Evolutionary conservation across 768 basidiomycete species (phyloP).

Genomic region (Mycena alexandri): DNA sequence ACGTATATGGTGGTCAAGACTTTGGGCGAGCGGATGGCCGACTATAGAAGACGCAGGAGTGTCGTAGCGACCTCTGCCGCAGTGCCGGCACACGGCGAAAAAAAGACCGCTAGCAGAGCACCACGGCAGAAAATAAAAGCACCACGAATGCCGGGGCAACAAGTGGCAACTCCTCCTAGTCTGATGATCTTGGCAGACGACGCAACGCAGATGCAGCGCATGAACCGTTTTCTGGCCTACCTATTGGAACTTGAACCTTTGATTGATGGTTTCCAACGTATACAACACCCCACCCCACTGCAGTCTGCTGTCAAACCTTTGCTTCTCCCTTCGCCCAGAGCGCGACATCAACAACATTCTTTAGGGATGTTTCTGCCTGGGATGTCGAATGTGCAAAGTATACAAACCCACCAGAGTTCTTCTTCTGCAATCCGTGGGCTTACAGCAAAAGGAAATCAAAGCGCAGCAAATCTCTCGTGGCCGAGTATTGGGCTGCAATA

Average conservation of each 20-base stretch:
- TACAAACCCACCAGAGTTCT: background rate
- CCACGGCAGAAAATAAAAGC: no score
- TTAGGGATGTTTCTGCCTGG: background rate
- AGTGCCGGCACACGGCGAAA: no score
- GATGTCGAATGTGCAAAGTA: background rate
- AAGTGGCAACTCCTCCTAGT: background rate
- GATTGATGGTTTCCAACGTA: background rate
- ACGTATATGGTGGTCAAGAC: background rate
- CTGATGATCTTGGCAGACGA: background rate
- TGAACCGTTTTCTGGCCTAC: constrained; percentile 5
- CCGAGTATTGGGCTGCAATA: constrained; percentile 3
- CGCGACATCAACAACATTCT: background rate
- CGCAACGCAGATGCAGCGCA: background rate
- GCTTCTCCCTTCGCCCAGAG: background rate
- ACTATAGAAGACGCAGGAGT: background rate
- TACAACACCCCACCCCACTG: background rate
- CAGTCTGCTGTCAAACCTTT: background rate
- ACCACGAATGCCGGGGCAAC: no score
- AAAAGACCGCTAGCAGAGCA: no score
- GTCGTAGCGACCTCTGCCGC: no score
- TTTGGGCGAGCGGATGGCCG: background rate
- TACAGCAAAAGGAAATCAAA: constrained; percentile 16
- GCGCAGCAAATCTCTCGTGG: background rate
- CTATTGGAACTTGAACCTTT: constrained; percentile 3
- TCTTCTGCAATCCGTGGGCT: constrained; percentile 17